These are phyloP conservation scores for Amanita molliuscula DNA, from an alignment of 768 basidiomycete genomes.

Conservation along the genomic window DNA sequence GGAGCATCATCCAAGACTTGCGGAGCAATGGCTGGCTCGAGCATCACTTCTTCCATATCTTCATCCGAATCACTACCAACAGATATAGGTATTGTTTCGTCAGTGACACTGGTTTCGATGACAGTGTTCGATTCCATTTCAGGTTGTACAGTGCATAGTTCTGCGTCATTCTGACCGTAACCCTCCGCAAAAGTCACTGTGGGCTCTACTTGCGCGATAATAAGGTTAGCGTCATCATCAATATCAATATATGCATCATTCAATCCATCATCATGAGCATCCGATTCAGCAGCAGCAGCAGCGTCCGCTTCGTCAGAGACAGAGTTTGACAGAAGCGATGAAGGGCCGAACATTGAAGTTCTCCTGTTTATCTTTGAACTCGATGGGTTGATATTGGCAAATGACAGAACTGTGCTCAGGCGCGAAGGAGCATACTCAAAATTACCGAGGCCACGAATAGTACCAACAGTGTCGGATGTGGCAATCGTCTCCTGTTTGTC, in stretches of 20 bases:
- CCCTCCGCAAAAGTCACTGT: not conserved
- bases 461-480: not conserved
- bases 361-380: not conserved
- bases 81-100: not conserved
- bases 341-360: conserved; percentile 7
- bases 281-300: not conserved
- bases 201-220: not conserved
- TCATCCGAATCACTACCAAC: conserved; percentile 5
- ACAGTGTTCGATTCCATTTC: not conserved
- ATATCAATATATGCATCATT: conserved; percentile 4
- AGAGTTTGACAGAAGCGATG: not conserved
- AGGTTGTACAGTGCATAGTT: not conserved
- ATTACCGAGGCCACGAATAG: conserved; percentile 8
- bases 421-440: conserved; percentile 13
- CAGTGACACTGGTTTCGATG: too few relatives aligned
- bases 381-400: conserved; percentile 8
- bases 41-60: conserved; percentile 8
- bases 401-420: conserved; percentile 9
- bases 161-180: not conserved
- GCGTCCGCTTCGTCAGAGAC: not conserved
- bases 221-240: not conserved
- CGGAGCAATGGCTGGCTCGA: not conserved
- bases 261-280: not conserved
- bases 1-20: not conserved
- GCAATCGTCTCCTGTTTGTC: conserved; percentile 5